Base-by-base conservation (phyloP, 805 yeast species). In the Cyberlindnera amylophila region DNA sequence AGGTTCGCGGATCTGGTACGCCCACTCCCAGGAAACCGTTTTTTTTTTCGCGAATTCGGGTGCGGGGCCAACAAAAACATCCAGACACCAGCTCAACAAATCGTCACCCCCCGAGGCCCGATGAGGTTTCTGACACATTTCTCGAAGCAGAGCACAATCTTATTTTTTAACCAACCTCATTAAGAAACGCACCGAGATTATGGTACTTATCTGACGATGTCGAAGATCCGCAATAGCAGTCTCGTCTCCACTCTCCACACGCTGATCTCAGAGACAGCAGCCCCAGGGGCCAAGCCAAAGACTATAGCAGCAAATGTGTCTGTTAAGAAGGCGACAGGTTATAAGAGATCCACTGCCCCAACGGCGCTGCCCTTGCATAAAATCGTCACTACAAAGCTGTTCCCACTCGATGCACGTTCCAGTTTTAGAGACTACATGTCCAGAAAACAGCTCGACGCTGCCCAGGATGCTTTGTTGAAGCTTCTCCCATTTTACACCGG, bases 301-400 rank as follows among this genome's bases (percentile, higher is more conserved):
- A 38, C 44, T 11, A 33, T 6, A 21, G 6, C 24, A 21, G 24
- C 44, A 27, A 44, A 43, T 26, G 21, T 36, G 9, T 32, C 47
- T 14, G 44, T 37, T 21, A 44, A 39, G 27, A 24, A 19, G 21
- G 13, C 7, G 5, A 26, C 32, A 10, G 44, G 41, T 17, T 78
- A 77, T 51, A 71, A 63, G 45, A 57, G 80, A 19, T 70, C 87
- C 0, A 79, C 82, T 0, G 78, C 82, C 18, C 90, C 90, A 1
- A 70, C 82, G 0, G 86, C 87, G 0, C 72, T 82, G 0, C 87
- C 89, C 0, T 47, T 82, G 6, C 59, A 66, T 17, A 74, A 76
- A 50, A 66, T 83, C 12, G 38, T 65, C 24, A 42, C 61, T 19
- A 66, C 75, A 8, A 70, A 68, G 41, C 66, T 72, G 34, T 84